Evolutionary conservation across 2,329 filamentous ascomycete genomes (phyloP), one percentile per base, ranked within the genome.

Genomic region (Botrytis hyacinthi): DNA sequence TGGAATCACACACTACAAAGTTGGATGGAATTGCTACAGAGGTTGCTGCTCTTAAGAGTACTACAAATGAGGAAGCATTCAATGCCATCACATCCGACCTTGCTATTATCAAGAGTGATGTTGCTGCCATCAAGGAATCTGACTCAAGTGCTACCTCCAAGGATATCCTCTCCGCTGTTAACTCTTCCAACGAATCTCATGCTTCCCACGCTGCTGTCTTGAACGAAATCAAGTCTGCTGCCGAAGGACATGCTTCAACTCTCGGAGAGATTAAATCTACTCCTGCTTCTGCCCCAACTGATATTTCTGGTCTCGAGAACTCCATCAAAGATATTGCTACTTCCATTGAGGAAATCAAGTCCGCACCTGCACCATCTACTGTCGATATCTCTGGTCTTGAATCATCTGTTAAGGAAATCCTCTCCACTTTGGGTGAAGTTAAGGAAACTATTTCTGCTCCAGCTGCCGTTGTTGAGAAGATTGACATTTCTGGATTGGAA

Each of bases 51-150:
- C 73, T 78, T 48, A 79, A 79, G 72, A 75, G 22, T 29, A 66
- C 71, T 65, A 65, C 76, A 46, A 70, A 77, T 8, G 71, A 77
- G 29, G 65, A 77, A 26, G 76, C 76, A 29, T 75, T 80, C 35
- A 76, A 78, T 51, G 68, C 75, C 44, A 77, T 79, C 61, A 75
- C 74, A 26, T 69, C 72, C 54, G 77, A 76, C 0, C 69, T 80
- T 44, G 71, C 75, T 10, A 77, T 78, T 26, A 80, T 80, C 72
- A 80, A 80, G 75, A 72, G 72, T 61, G 75, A 78, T 22, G 76
- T 79, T 75, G 51, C 67, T 68, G 71, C 67, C 35, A 71, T 75
- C 48, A 72, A 73, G 29, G 76, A 75, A 40, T 66, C 78, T 1
- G 76, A 79, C 51, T 71, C 76, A 16, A 60, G 61, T 8, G 73